Evolutionary conservation across 1,284 basidiomycete genomes (phyloP).

Genomic region (Stereum hirsutum): DNA sequence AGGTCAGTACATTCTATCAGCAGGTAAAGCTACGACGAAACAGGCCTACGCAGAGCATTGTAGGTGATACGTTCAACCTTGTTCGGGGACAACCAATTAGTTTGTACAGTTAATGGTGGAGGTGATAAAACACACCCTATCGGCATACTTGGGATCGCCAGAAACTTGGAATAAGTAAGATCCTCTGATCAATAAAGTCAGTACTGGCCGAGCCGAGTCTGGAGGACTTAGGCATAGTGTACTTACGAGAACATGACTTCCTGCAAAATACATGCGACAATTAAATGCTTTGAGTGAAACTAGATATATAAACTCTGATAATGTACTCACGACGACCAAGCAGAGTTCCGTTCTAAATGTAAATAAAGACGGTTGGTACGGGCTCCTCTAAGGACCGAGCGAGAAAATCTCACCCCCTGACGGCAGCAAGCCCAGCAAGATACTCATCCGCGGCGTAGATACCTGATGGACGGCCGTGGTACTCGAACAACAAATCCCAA

Average conservation of each 20-base stretch:
- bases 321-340: slow-evolving; percentile 41
- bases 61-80: slow-evolving; percentile 55
- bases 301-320: background rate
- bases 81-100: background rate
- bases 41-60: slow-evolving; percentile 48
- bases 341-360: slow-evolving; percentile 41
- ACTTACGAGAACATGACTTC: slow-evolving; percentile 56
- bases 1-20: too few species aligned
- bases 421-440: slow-evolving; percentile 43
- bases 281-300: background rate
- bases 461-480: slow-evolving; percentile 51
- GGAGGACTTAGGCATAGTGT: background rate
- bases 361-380: background rate
- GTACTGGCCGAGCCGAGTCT: background rate
- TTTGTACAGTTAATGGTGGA: slow-evolving; percentile 1
- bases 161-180: slow-evolving; percentile 50
- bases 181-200: slow-evolving; percentile 23
- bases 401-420: slow-evolving; percentile 36
- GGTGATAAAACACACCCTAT: slow-evolving; percentile 26
- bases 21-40: too few species aligned
- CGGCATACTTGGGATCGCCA: slow-evolving; percentile 46
- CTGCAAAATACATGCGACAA: slow-evolving; percentile 17
- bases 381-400: background rate
- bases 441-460: slow-evolving; percentile 54
- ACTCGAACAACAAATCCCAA: slow-evolving; percentile 51